Evolutionary conservation across 2,329 filamentous ascomycete species (phyloP), one percentile per base, ranked within the genome.

Genomic region (Cyphellophora europaea): DNA sequence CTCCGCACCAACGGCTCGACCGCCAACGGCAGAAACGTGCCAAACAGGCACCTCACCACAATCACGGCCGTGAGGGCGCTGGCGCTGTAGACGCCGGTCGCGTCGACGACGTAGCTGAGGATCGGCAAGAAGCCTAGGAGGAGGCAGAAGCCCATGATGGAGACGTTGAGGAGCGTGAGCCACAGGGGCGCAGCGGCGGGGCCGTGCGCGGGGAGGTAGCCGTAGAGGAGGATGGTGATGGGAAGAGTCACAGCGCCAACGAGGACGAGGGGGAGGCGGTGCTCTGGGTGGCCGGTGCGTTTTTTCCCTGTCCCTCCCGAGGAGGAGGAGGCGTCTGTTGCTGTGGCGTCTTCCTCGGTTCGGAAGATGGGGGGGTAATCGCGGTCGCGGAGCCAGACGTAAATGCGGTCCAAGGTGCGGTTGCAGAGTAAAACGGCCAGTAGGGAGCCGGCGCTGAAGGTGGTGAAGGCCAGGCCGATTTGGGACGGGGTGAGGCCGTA

Each of bases 261-360:
- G 8, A 68, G 56, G 42, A 69, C 65, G 3, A 67, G 60, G 0
- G 62, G 61, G 1, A 72, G 61, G 3, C 61, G 53, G 37, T 58
- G 60, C 44, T 66, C 57, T 2, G 62, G 62, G 3, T 59, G 47
- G 13, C 54, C 51, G 6, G 50, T 40, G 23, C 53, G 53, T 11
- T 53, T 46, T 37, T 59, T 58, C 13, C 43, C 42, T 13, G n/a
- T 6, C 11, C 23, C 14, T 32, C 30, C 51, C 45, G n/a, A n/a
- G n/a, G n/a, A n/a, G n/a, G n/a, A n/a, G n/a, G n/a, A n/a, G n/a
- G n/a, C n/a, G n/a, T n/a, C n/a, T n/a, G n/a, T n/a, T n/a, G n/a
- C n/a, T n/a, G n/a, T n/a, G n/a, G n/a, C n/a, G n/a, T n/a, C n/a
- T n/a, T n/a, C n/a, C n/a, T n/a, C n/a, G n/a, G n/a, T n/a, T n/a